phyloP scores from a whole-genome alignment of 345 rosid genomes.

The Raphanus sativus region DNA sequence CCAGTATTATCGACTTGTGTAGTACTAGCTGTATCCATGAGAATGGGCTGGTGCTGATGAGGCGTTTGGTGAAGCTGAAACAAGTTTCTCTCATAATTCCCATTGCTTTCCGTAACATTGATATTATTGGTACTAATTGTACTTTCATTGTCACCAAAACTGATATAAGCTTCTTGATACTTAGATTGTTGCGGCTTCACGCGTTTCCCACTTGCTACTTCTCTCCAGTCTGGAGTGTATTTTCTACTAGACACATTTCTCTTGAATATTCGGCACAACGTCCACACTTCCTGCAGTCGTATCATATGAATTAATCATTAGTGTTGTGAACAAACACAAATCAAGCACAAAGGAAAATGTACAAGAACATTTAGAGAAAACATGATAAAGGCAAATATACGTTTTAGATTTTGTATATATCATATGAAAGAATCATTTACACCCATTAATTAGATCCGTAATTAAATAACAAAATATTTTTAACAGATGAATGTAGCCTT shows the following conservation, averaged over 20 bases:
- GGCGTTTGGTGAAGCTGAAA: conserved; percentile 24
- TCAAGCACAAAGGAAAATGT: neutral
- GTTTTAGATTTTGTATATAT: too few relatives aligned
- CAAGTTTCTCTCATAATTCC: conserved; percentile 21
- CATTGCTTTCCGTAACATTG: conserved; percentile 30
- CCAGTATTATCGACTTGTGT: conserved; percentile 29
- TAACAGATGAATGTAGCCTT: too few relatives aligned
- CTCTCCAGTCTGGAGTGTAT: conserved; percentile 62
- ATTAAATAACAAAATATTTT: too few relatives aligned
- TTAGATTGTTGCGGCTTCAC: conserved; percentile 28
- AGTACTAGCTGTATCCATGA: conserved; percentile 37
- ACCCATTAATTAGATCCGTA: neutral
- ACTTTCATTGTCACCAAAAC: conserved; percentile 45
- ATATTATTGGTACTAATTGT: conserved; percentile 32
- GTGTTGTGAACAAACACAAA: neutral
- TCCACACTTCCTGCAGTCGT: conserved; percentile 83
- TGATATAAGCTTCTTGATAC: conserved; percentile 48
- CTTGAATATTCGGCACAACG: conserved; percentile 74
- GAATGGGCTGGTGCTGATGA: conserved; percentile 18
- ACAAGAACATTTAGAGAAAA: neutral
- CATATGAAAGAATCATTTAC: too few relatives aligned
- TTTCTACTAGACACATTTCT: conserved; percentile 51
- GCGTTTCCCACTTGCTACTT: conserved; percentile 41
- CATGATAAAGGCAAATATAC: neutral
- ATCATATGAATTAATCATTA: neutral